A percentile compares a stretch with the other conserved stretches of the same genome.
These are phyloP conservation scores for Hypholoma sublateritium DNA, from an alignment of 768 basidiomycete species.

Conservation along the genomic window DNA sequence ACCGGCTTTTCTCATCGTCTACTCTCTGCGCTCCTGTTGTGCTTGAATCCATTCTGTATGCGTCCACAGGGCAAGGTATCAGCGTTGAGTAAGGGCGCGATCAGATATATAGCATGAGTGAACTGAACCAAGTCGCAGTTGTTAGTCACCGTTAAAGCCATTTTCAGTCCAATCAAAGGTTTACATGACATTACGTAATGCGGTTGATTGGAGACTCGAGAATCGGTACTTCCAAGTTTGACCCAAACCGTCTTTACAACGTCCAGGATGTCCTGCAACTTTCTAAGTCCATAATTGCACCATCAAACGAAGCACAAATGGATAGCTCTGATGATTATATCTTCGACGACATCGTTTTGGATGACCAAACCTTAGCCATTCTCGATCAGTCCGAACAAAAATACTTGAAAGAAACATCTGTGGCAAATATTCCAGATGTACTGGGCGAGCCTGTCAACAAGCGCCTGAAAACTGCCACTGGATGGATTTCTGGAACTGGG, in stretches of 20 bases:
- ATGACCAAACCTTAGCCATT: conserved; percentile 59
- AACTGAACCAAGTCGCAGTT: not conserved
- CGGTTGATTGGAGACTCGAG: not conserved
- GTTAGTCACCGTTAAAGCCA: not conserved
- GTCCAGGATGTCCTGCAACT: not conserved
- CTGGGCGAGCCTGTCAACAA: conserved; percentile 45
- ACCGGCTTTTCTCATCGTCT: conserved; percentile 49
- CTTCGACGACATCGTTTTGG: conserved; percentile 62
- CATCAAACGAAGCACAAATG: conserved; percentile 33
- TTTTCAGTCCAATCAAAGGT: not conserved
- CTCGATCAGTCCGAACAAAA: conserved; percentile 60
- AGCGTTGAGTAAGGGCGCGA: not conserved
- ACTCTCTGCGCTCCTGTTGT: conserved; percentile 25
- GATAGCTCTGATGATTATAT: conserved; percentile 65
- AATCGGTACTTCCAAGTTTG: not conserved
- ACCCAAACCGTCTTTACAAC: not conserved
- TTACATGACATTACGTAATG: not conserved
- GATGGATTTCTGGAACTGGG: conserved; percentile 39
- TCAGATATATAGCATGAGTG: not conserved
- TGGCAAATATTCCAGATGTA: conserved; percentile 11
- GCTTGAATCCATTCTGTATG: conserved; percentile 29
- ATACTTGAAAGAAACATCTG: conserved; percentile 28
- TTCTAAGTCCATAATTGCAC: not conserved
- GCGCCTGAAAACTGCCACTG: conserved; percentile 51
- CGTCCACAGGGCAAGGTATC: not conserved